A percentile compares a stretch with the other conserved stretches of the same genome.
Evolutionary conservation across 768 basidiomycete species (phyloP).

Genomic region (Cystofilobasidium bisporidii): DNA sequence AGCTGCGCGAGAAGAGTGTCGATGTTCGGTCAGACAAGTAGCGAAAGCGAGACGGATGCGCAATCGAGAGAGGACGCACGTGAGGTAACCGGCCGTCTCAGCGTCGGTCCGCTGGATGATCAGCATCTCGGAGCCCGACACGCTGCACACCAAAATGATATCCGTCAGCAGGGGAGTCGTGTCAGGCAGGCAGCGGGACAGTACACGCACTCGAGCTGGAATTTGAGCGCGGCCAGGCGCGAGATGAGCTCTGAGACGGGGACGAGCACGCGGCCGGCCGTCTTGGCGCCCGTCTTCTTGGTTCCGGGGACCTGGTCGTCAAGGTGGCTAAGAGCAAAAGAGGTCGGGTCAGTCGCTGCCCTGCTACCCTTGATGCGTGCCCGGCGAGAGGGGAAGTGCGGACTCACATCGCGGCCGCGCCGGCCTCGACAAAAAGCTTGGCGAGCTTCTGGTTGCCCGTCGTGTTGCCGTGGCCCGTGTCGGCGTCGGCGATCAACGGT

Average conservation of each 20-base stretch:
- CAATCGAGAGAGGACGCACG: too few relatives aligned
- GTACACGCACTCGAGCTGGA: constrained; percentile 10
- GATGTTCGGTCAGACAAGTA: too few relatives aligned
- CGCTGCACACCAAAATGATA: too few relatives aligned
- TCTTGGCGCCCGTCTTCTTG: background rate
- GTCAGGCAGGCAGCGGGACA: background rate
- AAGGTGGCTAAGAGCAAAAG: background rate
- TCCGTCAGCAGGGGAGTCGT: too few relatives aligned
- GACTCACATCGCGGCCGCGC: background rate
- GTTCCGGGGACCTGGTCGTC: background rate
- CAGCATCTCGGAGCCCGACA: background rate
- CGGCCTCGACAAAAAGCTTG: constrained; percentile 10
- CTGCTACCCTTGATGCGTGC: too few relatives aligned
- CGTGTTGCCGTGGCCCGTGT: constrained; percentile 10
- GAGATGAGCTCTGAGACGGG: background rate
- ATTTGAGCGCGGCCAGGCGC: background rate
- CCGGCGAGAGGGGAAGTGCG: too few relatives aligned
- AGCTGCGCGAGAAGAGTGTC: too few relatives aligned
- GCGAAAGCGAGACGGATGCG: too few relatives aligned
- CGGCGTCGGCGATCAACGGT: constrained; percentile 1
- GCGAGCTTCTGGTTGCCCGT: background rate
- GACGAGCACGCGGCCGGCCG: background rate
- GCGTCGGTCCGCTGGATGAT: background rate
- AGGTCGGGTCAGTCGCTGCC: too few relatives aligned
- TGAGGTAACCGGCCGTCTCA: background rate